Percentiles rank a stretch among this genome's conserved stretches.
phyloP scores from a whole-genome alignment of 2,329 filamentous ascomycete species.

The Trichophyton verrucosum region DNA sequence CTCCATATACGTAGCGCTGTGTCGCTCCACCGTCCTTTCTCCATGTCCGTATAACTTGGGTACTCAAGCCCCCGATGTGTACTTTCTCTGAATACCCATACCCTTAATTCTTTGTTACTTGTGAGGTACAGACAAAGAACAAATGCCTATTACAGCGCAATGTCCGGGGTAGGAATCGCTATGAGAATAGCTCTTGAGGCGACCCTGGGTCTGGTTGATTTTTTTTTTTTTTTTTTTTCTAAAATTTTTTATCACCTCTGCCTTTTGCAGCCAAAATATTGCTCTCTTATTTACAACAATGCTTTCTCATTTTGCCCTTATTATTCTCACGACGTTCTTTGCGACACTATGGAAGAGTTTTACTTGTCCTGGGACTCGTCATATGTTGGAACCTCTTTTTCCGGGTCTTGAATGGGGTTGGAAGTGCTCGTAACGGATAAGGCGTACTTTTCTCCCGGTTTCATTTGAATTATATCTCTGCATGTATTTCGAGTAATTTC shows the following conservation, averaged over 20 bases:
- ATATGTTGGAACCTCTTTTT: background rate
- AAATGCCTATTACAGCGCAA: background rate
- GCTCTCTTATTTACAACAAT: background rate
- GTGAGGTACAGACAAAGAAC: background rate
- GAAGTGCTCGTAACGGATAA: background rate
- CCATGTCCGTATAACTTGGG: background rate
- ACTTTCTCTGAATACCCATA: background rate
- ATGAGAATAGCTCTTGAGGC: background rate
- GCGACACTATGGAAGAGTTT: background rate
- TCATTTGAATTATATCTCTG: background rate
- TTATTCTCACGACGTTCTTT: background rate
- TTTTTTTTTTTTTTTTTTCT: no score
- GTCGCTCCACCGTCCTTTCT: background rate
- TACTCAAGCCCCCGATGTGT: background rate
- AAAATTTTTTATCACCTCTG: background rate
- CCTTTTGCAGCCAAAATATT: background rate
- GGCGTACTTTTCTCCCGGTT: background rate
- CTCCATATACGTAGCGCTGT: background rate
- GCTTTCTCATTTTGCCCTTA: background rate
- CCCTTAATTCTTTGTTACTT: background rate
- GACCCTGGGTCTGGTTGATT: background rate
- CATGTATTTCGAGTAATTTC: background rate
- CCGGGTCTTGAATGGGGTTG: background rate
- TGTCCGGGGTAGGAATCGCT: background rate
- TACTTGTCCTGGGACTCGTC: background rate